phyloP scores from a whole-genome alignment of 108 stramenopile species.

The Asterionellopsis glacialis region DNA sequence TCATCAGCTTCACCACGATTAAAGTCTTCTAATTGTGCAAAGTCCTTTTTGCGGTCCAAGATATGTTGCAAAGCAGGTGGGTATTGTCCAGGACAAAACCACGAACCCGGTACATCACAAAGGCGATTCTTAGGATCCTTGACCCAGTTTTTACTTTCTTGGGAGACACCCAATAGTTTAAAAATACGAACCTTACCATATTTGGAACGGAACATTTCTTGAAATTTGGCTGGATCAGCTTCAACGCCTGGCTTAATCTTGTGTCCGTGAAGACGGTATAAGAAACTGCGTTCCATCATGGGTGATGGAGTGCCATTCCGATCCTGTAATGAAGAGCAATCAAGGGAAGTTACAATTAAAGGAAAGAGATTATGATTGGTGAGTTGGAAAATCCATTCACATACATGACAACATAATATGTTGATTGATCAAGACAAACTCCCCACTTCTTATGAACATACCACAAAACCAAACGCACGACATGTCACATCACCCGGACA shows the following conservation, averaged over 20 bases:
- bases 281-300: conserved; percentile 86
- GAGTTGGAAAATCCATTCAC: background rate
- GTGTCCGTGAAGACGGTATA: conserved; percentile 90
- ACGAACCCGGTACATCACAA: conserved; percentile 86
- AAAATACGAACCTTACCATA: conserved; percentile 96
- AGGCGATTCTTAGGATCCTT: conserved; percentile 54
- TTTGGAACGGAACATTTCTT: conserved; percentile 90
- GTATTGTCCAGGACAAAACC: conserved; percentile 90
- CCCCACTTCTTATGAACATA: no score
- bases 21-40: conserved; percentile 89
- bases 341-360: conserved; percentile 7
- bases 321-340: conserved; percentile 48
- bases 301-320: conserved; percentile 83
- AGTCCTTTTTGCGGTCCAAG: conserved; percentile 28
- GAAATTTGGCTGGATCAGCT: conserved; percentile 67
- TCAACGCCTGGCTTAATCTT: conserved; percentile 67
- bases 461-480: conserved; percentile 80
- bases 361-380: conserved; percentile 1
- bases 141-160: conserved; percentile 88
- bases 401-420: background rate
- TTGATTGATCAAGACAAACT: no score
- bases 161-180: conserved; percentile 82
- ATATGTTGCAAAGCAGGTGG: conserved; percentile 71
- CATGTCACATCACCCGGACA: conserved; percentile 92
- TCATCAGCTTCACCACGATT: conserved; percentile 58